A percentile compares a stretch with the other conserved stretches of the same genome.
Conservation (phyloP, 805 yeast species). For the Candida insectorum region DNA sequence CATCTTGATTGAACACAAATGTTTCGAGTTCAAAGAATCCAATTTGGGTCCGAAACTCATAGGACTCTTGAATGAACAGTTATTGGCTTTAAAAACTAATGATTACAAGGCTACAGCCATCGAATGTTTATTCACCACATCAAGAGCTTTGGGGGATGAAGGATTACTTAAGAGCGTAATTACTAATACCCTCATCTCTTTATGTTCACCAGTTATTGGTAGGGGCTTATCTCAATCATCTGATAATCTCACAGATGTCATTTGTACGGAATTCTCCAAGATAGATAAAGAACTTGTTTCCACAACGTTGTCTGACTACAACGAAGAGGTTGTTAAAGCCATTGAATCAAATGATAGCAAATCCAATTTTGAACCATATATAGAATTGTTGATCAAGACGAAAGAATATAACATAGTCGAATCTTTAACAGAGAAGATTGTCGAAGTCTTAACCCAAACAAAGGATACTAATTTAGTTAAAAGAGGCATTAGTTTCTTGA, state of each 20-base stretch:
- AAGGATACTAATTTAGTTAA: conserved; percentile 4
- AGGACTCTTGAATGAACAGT: conserved; percentile 16
- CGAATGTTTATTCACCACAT: conserved; percentile 15
- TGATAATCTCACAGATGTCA: too few species aligned
- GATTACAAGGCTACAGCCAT: conserved; percentile 18
- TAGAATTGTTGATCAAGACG: too few species aligned
- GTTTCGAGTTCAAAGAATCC: conserved; percentile 4
- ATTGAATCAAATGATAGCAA: too few species aligned
- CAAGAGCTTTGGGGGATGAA: conserved; percentile 6
- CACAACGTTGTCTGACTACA: too few species aligned
- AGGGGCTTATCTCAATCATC: too few species aligned
- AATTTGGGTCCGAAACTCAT: conserved; percentile 2
- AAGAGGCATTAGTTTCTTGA: conserved; percentile 8
- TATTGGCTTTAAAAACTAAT: conserved; percentile 13
- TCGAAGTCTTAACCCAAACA: conserved; percentile 8
- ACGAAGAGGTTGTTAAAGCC: too few species aligned
- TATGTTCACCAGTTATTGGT: too few species aligned
- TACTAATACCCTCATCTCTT: too few species aligned
- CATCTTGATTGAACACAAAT: not conserved
- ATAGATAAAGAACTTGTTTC: too few species aligned
- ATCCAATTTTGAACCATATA: too few species aligned
- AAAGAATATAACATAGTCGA: not conserved
- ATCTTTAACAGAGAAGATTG: too few species aligned
- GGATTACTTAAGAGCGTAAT: conserved; percentile 1
- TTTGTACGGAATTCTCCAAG: too few species aligned